Percentiles rank a stretch among this genome's conserved stretches.
These are phyloP conservation scores for Dalechampia spathulata DNA, from an alignment of 441 rosid species.

Conservation along the genomic window DNA sequence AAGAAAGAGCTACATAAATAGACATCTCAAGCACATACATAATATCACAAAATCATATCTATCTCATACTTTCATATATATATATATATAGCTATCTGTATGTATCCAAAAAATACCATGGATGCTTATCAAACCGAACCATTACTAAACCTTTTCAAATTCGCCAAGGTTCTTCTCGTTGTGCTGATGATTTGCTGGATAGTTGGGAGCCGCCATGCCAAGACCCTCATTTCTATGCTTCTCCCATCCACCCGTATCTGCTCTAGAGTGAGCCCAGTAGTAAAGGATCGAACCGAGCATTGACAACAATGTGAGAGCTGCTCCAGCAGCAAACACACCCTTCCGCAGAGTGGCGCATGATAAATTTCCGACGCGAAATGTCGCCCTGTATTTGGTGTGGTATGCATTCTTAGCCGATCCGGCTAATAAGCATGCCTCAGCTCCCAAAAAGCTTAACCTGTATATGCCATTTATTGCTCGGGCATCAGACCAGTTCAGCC, in stretches of 20 bases:
- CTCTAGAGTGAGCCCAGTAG: conserved; percentile 76
- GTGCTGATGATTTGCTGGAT: no score
- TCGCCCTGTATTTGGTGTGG: conserved; percentile 68
- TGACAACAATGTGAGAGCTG: conserved; percentile 75
- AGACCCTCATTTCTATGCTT: conserved; percentile 73
- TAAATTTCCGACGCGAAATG: conserved; percentile 29
- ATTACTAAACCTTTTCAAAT: conserved; percentile 30
- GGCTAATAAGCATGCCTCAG: conserved; percentile 86
- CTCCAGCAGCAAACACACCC: conserved; percentile 91
- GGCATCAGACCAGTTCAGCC: no score
- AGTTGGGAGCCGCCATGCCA: conserved; percentile 37
- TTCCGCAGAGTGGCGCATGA: conserved; percentile 81
- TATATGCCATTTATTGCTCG: conserved; percentile 11
- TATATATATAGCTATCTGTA: no score
- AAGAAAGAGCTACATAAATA: no score
- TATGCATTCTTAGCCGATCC: conserved; percentile 86
- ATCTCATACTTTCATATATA: no score
- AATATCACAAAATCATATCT: no score
- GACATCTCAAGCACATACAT: no score
- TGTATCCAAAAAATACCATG: no score
- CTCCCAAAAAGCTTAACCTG: conserved; percentile 86
- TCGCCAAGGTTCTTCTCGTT: conserved; percentile 27
- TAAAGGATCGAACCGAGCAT: conserved; percentile 55
- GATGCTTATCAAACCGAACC: no score
- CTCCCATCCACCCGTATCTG: conserved; percentile 96